Evolutionary conservation across 2,329 filamentous ascomycete genomes (phyloP), one percentile per base, ranked within the genome.

Genomic region (Calonectria naviculata): DNA sequence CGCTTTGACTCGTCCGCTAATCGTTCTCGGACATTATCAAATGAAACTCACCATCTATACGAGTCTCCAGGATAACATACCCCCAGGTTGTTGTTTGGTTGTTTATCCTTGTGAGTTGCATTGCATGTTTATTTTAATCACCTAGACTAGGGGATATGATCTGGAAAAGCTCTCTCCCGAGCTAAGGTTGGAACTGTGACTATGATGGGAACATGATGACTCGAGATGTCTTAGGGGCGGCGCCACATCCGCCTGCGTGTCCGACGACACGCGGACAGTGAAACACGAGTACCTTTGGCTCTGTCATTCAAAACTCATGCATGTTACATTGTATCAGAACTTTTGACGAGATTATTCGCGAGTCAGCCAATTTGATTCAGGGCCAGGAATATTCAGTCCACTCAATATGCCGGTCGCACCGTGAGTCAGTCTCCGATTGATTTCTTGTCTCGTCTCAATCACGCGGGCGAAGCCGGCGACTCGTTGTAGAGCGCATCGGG

Each of bases 251-350:
- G 52, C 66, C 62, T 68, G 70, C 68, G 61, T 71, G 73, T 68
- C 73, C 74, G 71, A 72, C 71, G 69, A 74, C 62, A 68, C 68
- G 71, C 73, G 75, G 72, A 75, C 74, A 70, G 74, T 75, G 74
- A 78, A 77, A 74, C 74, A 68, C 46, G 61, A 46, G 56, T 63
- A 38, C 36, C 36, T 65, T 46, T 64, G 62, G 66, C 58, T 52
- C 54, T 44, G 44, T 65, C 60, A 36, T 31, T 49, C 52, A 61
- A 56, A 54, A 54, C 28, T 49, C 67, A 63, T 67, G 47, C 44
- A 70, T 52, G 69, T 71, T 70, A 49, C 70, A 65, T 69, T 72
- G 75, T 77, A 74, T 74, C 38, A 75, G 71, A 76, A 73, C 74
- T 69, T 63, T 34, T 61, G 74, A 74, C 64, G 73, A 74, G 69